Evolutionary conservation across 768 basidiomycete species (phyloP).

Genomic region (Amanita pallidorosea): DNA sequence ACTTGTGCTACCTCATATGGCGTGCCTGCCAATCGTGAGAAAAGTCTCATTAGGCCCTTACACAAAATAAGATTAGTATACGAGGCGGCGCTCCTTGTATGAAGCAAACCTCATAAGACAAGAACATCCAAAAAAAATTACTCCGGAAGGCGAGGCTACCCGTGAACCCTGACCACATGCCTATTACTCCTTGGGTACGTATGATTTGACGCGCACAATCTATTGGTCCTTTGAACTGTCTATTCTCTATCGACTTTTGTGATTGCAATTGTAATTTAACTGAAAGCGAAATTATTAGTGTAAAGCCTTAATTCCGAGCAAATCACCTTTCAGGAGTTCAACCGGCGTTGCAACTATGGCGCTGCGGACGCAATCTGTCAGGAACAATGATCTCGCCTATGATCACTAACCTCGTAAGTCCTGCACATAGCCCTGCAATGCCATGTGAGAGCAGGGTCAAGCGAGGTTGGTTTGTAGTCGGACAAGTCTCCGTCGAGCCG

Average conservation of each 20-base stretch:
- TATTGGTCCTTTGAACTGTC: conserved; percentile 55
- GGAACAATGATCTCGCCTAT: conserved; percentile 7
- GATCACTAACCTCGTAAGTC: conserved; percentile 54
- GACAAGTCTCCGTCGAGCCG: conserved; percentile 41
- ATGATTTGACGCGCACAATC: conserved; percentile 59
- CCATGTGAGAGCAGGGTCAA: conserved; percentile 58
- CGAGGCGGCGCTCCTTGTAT: conserved; percentile 4
- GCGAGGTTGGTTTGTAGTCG: conserved; percentile 32
- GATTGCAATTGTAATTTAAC: conserved; percentile 63
- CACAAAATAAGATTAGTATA: conserved; percentile 11
- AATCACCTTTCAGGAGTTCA: conserved; percentile 40
- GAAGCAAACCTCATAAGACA: conserved; percentile 46
- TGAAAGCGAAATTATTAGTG: conserved; percentile 12
- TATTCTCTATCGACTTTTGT: conserved; percentile 36
- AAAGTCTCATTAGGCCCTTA: conserved; percentile 51
- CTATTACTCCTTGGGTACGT: conserved; percentile 45
- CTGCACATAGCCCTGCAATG: conserved; percentile 56
- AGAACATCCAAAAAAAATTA: conserved; percentile 76
- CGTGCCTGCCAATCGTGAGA: conserved; percentile 45
- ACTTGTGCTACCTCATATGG: conserved; percentile 38
- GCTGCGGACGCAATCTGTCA: conserved; percentile 21
- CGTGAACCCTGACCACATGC: conserved; percentile 69
- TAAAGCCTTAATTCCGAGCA: conserved; percentile 1
- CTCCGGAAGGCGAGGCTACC: conserved; percentile 64
- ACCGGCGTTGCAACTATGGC: conserved; percentile 63